Percentiles rank a stretch among this genome's conserved stretches.
These are phyloP conservation scores for Akanthomyces lecanii DNA, from an alignment of 2,329 filamentous ascomycete genomes.

Conservation along the genomic window DNA sequence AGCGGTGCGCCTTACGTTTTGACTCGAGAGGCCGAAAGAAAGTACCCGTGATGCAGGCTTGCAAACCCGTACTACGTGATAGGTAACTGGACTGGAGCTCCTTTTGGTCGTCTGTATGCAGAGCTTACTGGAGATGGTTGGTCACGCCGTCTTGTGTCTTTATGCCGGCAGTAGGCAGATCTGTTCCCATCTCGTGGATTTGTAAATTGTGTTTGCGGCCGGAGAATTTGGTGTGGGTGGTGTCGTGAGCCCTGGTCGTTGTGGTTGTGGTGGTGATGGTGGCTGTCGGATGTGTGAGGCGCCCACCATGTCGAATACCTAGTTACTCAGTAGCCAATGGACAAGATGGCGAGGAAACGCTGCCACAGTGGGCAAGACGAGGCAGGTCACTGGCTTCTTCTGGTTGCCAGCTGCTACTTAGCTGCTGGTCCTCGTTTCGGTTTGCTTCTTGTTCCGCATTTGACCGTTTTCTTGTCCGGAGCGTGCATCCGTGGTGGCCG, in stretches of 20 bases:
- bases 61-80: not conserved
- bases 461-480: not conserved
- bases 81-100: not conserved
- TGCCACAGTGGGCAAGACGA: too few species aligned
- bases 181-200: not conserved
- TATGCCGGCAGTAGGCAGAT: not conserved
- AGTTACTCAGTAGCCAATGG: not conserved
- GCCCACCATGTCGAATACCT: not conserved
- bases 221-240: not conserved
- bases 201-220: not conserved
- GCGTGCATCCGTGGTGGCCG: not conserved
- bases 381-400: not conserved
- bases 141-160: not conserved
- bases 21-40: not conserved
- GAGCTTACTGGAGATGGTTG: not conserved
- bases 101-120: not conserved
- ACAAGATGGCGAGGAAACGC: not conserved
- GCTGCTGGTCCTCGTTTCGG: not conserved
- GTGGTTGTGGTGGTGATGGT: not conserved
- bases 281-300: constrained; percentile 7
- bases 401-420: not conserved
- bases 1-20: not conserved
- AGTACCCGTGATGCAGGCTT: not conserved
- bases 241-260: not conserved
- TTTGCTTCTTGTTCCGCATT: constrained; percentile 3